Evolutionary conservation across 2,329 filamentous ascomycete genomes (phyloP).

Genomic region (Hypoxylon sp.): DNA sequence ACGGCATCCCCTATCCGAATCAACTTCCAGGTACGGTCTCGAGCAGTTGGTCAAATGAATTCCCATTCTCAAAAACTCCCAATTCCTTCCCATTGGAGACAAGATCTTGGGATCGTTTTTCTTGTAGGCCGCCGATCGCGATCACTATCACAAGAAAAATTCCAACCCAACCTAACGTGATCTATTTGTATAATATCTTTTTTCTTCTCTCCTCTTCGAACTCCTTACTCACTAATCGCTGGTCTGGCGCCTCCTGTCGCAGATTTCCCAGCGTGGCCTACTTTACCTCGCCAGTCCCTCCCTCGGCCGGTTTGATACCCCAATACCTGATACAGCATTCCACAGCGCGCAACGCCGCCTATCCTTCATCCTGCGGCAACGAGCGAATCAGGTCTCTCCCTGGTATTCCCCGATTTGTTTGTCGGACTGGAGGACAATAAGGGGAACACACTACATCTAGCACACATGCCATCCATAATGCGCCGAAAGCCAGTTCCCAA

Average conservation of each 20-base stretch:
- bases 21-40: conserved; percentile 8
- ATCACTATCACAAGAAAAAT: conserved; percentile 6
- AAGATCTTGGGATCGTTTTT: conserved; percentile 22
- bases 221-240: conserved; percentile 27
- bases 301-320: conserved; percentile 46
- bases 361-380: conserved; percentile 51
- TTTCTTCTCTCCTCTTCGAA: conserved; percentile 4
- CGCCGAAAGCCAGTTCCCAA: conserved; percentile 69
- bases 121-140: conserved; percentile 13
- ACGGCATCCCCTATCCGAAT: conserved; percentile 14
- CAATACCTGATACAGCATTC: conserved; percentile 52
- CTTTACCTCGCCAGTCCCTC: conserved; percentile 49
- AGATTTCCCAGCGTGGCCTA: conserved; percentile 49
- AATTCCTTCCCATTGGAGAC: conserved; percentile 32
- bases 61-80: conserved; percentile 26
- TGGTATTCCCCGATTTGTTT: conserved; percentile 46
- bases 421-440: conserved; percentile 40
- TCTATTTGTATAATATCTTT: conserved; percentile 30
- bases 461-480: conserved; percentile 55
- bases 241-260: conserved; percentile 47
- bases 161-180: conserved; percentile 9
- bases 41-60: conserved; percentile 39
- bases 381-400: conserved; percentile 50
- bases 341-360: conserved; percentile 52
- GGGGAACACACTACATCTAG: conserved; percentile 15